Percentiles rank a stretch among this genome's conserved stretches.
These are phyloP conservation scores for Aureobasidium vineae DNA, from an alignment of 2,329 filamentous ascomycete genomes.

Conservation along the genomic window DNA sequence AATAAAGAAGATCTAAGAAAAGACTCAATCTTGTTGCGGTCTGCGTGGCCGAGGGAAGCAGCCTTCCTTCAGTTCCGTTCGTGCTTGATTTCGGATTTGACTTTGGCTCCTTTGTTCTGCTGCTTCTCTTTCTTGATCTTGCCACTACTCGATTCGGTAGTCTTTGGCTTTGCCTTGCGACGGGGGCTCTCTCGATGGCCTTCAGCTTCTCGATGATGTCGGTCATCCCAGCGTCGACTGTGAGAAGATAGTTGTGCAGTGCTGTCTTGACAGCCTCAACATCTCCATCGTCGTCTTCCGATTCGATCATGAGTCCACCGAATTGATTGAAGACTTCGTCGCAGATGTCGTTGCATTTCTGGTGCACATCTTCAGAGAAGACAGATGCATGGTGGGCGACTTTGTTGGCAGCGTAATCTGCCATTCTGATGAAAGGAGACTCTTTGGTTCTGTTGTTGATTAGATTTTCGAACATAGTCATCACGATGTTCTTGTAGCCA, in stretches of 20 bases:
- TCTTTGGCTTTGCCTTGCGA: not conserved
- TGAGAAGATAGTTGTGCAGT: not conserved
- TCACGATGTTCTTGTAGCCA: not conserved
- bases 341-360: not conserved
- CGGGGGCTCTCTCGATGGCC: not conserved
- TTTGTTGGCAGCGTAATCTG: not conserved
- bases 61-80: not conserved
- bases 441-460: not conserved
- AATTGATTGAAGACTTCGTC: not conserved
- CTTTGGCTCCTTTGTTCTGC: not conserved
- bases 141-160: not conserved
- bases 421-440: not conserved
- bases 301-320: not conserved
- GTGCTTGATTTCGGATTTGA: not conserved
- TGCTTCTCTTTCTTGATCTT: not conserved
- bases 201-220: not conserved
- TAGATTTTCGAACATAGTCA: not conserved
- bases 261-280: not conserved
- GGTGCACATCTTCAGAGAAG: not conserved
- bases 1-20: not conserved
- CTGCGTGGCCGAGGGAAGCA: not conserved
- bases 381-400: not conserved
- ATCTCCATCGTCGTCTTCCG: not conserved
- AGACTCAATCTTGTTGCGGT: not conserved
- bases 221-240: not conserved